phyloP scores from a whole-genome alignment of 2,329 filamentous ascomycete species.

The Boeremia exigua region DNA sequence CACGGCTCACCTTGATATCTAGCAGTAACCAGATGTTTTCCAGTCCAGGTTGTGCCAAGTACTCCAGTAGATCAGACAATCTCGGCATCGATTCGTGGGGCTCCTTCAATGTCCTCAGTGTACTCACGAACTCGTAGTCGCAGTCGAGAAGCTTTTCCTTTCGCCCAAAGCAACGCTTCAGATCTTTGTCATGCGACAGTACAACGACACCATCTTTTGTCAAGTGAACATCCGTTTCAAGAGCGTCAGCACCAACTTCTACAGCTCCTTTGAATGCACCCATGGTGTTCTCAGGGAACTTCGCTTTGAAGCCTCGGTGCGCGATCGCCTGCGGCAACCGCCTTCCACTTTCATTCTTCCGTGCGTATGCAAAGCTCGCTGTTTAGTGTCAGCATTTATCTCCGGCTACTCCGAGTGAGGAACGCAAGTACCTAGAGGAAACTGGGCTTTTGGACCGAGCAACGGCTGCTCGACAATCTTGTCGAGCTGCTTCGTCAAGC shows the following conservation, averaged over 20 bases:
- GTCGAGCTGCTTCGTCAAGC: slow-evolving; percentile 42
- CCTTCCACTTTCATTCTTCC: slow-evolving; percentile 43
- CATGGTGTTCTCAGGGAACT: slow-evolving; percentile 86
- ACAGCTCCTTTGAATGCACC: slow-evolving; percentile 77
- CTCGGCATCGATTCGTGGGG: slow-evolving; percentile 77
- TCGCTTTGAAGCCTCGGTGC: slow-evolving; percentile 79
- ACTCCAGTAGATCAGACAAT: slow-evolving; percentile 75
- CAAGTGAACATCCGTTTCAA: slow-evolving; percentile 89
- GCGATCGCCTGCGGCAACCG: slow-evolving; percentile 73
- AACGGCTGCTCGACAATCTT: slow-evolving; percentile 45
- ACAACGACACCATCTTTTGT: slow-evolving; percentile 84
- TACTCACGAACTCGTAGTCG: slow-evolving; percentile 75
- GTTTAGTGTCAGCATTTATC: slow-evolving; percentile 21
- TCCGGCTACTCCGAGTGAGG: neutral
- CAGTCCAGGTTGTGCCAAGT: slow-evolving; percentile 67
- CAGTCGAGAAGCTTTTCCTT: slow-evolving; percentile 75
- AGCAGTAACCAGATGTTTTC: slow-evolving; percentile 80
- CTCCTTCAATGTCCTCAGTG: slow-evolving; percentile 68
- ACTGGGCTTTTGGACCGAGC: slow-evolving; percentile 38
- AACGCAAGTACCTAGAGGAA: slow-evolving; percentile 34
- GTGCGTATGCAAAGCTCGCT: slow-evolving; percentile 46
- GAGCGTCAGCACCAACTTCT: slow-evolving; percentile 74
- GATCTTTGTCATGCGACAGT: slow-evolving; percentile 77
- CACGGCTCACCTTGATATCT: slow-evolving; percentile 79
- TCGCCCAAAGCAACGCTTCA: slow-evolving; percentile 84